A percentile compares a stretch with the other conserved stretches of the same genome.
Evolutionary conservation across 768 basidiomycete species (phyloP).

Genomic region (Lactarius indigo): DNA sequence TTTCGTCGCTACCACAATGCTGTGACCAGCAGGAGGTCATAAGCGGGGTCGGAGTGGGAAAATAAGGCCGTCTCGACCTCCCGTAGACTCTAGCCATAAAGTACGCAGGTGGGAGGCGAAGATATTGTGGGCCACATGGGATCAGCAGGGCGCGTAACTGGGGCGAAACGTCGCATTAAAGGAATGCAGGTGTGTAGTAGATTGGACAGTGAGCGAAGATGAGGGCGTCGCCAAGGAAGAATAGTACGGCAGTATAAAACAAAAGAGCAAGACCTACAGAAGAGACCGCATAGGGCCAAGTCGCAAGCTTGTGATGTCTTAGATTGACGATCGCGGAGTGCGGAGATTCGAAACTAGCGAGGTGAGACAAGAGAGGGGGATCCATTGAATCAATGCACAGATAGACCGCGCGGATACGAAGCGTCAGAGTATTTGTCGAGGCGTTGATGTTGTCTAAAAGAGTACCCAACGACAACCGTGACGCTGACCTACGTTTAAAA

Average conservation of each 20-base stretch:
- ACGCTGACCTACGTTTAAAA: neutral
- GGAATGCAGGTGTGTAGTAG: neutral
- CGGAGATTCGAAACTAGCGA: constrained; percentile 1
- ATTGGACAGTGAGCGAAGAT: neutral
- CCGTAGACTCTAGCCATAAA: neutral
- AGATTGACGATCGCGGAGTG: constrained; percentile 10
- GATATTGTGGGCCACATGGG: neutral
- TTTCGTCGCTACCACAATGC: neutral
- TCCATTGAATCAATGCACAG: neutral
- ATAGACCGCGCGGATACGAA: neutral
- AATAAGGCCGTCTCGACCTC: neutral
- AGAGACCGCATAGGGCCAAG: neutral
- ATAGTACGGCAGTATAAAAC: neutral
- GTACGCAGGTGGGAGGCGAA: neutral
- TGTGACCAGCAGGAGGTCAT: neutral
- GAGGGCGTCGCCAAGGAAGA: neutral
- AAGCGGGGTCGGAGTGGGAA: constrained; percentile 7
- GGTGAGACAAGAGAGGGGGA: no score
- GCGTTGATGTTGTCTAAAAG: neutral
- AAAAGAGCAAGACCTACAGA: neutral
- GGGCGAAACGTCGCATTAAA: neutral
- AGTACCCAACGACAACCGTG: neutral
- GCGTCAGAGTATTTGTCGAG: neutral
- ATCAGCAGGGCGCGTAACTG: neutral
- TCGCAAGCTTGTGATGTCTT: constrained; percentile 4